Evolutionary conservation across 2,329 filamentous ascomycete species (phyloP).

Genomic region (Fusarium sp.): DNA sequence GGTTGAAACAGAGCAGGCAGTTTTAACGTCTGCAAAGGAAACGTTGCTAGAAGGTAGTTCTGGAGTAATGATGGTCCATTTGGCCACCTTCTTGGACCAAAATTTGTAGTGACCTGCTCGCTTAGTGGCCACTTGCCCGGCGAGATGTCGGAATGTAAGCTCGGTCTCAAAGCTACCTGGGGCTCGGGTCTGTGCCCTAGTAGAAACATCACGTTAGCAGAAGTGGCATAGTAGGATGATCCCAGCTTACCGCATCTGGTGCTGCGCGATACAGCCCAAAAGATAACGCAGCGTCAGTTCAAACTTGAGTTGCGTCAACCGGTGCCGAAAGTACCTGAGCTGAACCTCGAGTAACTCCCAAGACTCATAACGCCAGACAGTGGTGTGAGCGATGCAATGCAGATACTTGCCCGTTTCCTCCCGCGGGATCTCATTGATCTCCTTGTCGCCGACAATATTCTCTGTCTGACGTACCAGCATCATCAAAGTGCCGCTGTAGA

Average conservation of each 20-base stretch:
- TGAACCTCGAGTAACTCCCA: fast-evolving
- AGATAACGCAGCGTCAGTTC: background rate
- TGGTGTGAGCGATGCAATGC: background rate
- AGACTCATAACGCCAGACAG: fast-evolving
- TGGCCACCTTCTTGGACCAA: background rate
- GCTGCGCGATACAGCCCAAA: fast-evolving
- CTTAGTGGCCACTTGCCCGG: fast-evolving
- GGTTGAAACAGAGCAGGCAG: background rate
- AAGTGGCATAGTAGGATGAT: background rate
- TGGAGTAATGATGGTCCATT: background rate
- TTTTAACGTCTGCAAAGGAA: fast-evolving
- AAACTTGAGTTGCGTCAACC: background rate
- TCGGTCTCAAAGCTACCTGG: background rate
- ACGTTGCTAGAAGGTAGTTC: fast-evolving
- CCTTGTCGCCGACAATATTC: fast-evolving
- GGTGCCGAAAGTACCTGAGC: background rate
- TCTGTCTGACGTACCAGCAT: background rate
- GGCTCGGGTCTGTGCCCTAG: fast-evolving
- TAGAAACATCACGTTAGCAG: background rate
- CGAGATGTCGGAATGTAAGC: fast-evolving
- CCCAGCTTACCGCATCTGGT: background rate
- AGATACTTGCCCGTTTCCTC: background rate
- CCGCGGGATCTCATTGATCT: background rate
- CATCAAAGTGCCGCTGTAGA: background rate
- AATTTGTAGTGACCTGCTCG: background rate